Evolutionary conservation across 495 filamentous ascomycete species (phyloP), one percentile per base, ranked within the genome.

Genomic region (Clavariopsis aquatica): DNA sequence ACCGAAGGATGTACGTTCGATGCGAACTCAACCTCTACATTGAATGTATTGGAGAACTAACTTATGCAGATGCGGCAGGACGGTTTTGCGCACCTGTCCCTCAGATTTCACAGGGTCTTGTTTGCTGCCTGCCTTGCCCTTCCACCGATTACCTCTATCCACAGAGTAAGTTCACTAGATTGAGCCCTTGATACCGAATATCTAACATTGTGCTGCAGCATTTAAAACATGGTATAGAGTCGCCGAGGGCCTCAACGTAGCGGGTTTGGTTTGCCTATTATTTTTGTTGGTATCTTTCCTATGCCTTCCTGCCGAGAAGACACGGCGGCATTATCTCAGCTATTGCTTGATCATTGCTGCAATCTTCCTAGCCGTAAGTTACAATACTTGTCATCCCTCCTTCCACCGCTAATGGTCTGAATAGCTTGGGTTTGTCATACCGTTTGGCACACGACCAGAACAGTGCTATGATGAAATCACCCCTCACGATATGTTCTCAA

Each of bases 41-140:
- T 60, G 60, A 58, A 63, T 9, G 12, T 36, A 12, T 22, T 68
- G 69, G 57, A 49, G 5, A 24, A 43, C 74, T 77, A 26, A 78
- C 65, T 34, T 36, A 10, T 19, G 9, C 38, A 94, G 91, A 86
- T 71, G 75, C 89, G 49, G 77, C 78, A 20, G 91, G 92, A 64
- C 82, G 90, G 49, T 81, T 82, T 62, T 89, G 86, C 69, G 75
- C 84, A 24, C 64, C 85, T 12, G 76, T 89, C 36, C 31, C 60
- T 69, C 80, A 49, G 64, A 55, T 76, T 9, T 36, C 71, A 43
- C 76, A 71, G 9, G 71, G 77, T 29, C 79, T 80, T 20, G 75
- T 75, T 24, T 98, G 94, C 74, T 98, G 94, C 76, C 73, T 98
- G 60, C 95, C 95, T 68, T 98, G 94, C 76, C 94, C 95, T 20